These are phyloP conservation scores for Mitragyna speciosa DNA, from an alignment of 257 asterid genomes.

Conservation along the genomic window DNA sequence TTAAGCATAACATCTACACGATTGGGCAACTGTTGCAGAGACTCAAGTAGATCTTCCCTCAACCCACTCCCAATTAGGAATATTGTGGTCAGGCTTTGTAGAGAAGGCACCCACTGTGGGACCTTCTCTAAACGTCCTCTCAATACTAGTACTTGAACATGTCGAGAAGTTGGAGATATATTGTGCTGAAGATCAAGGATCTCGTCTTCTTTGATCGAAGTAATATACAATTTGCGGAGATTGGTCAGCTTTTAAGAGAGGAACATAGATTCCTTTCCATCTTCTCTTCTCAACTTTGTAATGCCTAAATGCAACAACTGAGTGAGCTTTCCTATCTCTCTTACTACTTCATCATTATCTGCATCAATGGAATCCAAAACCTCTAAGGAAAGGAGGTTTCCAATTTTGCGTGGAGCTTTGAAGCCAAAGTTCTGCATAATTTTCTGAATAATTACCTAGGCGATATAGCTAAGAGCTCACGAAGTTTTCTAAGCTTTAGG, in stretches of 20 bases:
- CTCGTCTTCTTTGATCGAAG: not conserved
- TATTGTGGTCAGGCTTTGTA: not conserved
- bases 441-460: not conserved
- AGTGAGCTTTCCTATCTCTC: constrained; percentile 15
- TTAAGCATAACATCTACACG: not conserved
- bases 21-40: constrained; percentile 20
- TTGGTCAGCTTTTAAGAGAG: not conserved
- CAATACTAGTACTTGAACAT: not conserved
- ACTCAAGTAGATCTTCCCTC: not conserved
- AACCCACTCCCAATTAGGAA: not conserved
- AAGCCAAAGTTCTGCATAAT: not conserved
- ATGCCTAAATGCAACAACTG: not conserved
- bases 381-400: not conserved
- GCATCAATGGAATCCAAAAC: not conserved
- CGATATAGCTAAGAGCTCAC: not conserved
- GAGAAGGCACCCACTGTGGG: constrained; percentile 25
- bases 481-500: constrained; percentile 6
- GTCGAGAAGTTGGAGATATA: not conserved
- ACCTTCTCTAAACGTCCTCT: constrained; percentile 5
- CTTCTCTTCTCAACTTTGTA: constrained; percentile 10
- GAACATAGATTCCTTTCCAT: not conserved
- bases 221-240: not conserved
- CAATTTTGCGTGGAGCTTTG: constrained; percentile 3
- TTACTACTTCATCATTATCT: not conserved
- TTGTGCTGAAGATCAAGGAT: constrained; percentile 12